phyloP scores from a whole-genome alignment of 2,329 filamentous ascomycete genomes.

The Cercospora sp. region DNA sequence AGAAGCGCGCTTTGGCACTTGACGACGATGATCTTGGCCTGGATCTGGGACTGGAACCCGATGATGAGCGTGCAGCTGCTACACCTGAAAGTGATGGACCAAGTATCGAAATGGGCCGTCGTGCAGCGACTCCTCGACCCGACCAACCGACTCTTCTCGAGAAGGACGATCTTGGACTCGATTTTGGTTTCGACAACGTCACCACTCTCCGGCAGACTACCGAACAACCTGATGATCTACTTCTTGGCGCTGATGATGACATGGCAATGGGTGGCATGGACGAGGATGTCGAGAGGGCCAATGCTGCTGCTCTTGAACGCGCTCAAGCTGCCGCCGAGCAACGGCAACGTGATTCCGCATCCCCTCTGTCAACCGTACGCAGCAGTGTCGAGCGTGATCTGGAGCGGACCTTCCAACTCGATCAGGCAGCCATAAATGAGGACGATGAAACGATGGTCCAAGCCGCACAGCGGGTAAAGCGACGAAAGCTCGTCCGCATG shows the following conservation, averaged over 20 bases:
- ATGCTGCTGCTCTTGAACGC: conserved; percentile 35
- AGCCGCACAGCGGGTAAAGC: conserved; percentile 69
- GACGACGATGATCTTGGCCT: conserved; percentile 62
- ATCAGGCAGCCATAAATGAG: conserved; percentile 35
- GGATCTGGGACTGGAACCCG: conserved; percentile 60
- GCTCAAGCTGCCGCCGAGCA: conserved; percentile 48
- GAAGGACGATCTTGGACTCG: conserved; percentile 57
- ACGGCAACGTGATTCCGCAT: conserved; percentile 50
- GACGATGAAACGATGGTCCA: conserved; percentile 59
- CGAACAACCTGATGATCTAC: conserved; percentile 23
- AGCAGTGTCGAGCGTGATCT: conserved; percentile 61
- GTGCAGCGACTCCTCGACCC: conserved; percentile 64
- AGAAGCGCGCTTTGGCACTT: conserved; percentile 45
- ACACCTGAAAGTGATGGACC: conserved; percentile 33
- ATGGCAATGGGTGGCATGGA: conserved; percentile 50
- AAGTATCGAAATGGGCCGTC: conserved; percentile 87
- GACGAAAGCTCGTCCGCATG: conserved; percentile 78
- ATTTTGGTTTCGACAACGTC: conserved; percentile 44
- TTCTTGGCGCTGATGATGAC: conserved; percentile 38
- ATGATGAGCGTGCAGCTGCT: conserved; percentile 40
- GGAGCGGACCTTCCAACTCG: conserved; percentile 58
- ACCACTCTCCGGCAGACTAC: conserved; percentile 32
- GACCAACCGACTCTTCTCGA: conserved; percentile 62
- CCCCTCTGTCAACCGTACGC: conserved; percentile 57
- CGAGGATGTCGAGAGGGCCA: conserved; percentile 45